Percentiles rank a stretch among this genome's conserved stretches.
These are phyloP conservation scores for Candida germanica DNA, from an alignment of 805 yeast species.

Conservation along the genomic window DNA sequence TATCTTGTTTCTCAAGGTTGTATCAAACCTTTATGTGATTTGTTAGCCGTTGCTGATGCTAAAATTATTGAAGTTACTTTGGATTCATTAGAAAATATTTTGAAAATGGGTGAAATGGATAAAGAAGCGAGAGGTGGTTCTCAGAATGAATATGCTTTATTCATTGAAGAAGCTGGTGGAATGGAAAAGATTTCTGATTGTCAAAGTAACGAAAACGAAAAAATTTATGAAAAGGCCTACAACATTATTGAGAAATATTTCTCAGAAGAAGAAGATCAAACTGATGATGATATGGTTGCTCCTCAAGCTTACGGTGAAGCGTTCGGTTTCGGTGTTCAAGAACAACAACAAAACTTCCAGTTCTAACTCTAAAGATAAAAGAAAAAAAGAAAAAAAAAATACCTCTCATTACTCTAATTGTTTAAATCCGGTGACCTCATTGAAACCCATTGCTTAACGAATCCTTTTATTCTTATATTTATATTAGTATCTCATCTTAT, in stretches of 20 bases:
- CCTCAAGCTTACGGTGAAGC: constrained; percentile 79
- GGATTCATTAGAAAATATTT: constrained; percentile 90
- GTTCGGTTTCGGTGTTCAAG: constrained; percentile 80
- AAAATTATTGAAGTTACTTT: constrained; percentile 92
- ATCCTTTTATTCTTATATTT: constrained; percentile 3
- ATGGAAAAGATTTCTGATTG: constrained; percentile 93
- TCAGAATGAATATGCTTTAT: constrained; percentile 84
- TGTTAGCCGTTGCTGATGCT: constrained; percentile 82
- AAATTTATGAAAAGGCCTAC: constrained; percentile 88
- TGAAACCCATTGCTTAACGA: constrained; percentile 2
- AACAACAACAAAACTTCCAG: constrained; percentile 48
- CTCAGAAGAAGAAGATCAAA: constrained; percentile 69
- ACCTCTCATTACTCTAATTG: background rate
- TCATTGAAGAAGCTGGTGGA: constrained; percentile 97
- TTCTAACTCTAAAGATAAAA: constrained; percentile 36
- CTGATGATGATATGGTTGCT: constrained; percentile 66
- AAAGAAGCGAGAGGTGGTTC: constrained; percentile 68
- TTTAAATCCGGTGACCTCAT: background rate
- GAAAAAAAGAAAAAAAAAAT: too few relatives aligned
- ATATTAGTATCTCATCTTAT: constrained; percentile 5
- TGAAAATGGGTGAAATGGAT: constrained; percentile 92
- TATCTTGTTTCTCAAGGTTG: constrained; percentile 94
- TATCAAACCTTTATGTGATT: constrained; percentile 94
- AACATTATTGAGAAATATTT: constrained; percentile 88
- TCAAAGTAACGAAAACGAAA: constrained; percentile 88